Evolutionary conservation across 2,329 filamentous ascomycete genomes (phyloP).

Genomic region (Drechmeria coniospora): DNA sequence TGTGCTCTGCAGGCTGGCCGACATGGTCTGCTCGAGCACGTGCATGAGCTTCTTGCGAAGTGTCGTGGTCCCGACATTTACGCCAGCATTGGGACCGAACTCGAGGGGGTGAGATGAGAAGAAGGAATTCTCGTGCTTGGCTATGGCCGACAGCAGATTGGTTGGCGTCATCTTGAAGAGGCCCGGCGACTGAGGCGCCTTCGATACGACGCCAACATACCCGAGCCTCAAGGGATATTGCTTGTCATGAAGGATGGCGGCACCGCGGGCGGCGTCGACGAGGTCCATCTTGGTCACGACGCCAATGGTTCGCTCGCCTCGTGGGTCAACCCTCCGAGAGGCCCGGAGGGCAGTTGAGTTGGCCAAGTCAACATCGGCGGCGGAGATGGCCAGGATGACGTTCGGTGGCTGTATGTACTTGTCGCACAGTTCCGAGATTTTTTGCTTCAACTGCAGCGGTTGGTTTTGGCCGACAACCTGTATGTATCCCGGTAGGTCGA

Average conservation of each 20-base stretch:
- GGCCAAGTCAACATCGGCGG: conserved; percentile 89
- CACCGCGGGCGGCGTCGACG: conserved; percentile 68
- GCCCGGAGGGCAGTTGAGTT: conserved; percentile 89
- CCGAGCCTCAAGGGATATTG: conserved; percentile 92
- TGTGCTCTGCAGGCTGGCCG: conserved; percentile 73
- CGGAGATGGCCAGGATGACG: conserved; percentile 91
- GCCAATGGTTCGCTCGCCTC: conserved; percentile 90
- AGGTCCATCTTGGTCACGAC: conserved; percentile 99
- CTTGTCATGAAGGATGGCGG: conserved; percentile 65
- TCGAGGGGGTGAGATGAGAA: conserved; percentile 73
- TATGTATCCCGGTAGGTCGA: conserved; percentile 94
- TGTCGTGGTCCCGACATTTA: conserved; percentile 70
- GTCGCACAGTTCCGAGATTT: conserved; percentile 90
- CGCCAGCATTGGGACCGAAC: conserved; percentile 57
- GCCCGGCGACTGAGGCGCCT: conserved; percentile 52
- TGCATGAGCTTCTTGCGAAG: conserved; percentile 94
- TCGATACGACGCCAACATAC: conserved; percentile 89
- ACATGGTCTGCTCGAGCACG: conserved; percentile 94
- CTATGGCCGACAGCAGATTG: conserved; percentile 67
- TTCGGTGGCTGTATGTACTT: conserved; percentile 97
- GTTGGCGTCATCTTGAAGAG: conserved; percentile 72
- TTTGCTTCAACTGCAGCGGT: conserved; percentile 80
- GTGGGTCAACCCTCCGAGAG: conserved; percentile 79
- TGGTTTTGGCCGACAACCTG: conserved; percentile 89
- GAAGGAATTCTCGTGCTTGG: conserved; percentile 75